A percentile compares a stretch with the other conserved stretches of the same genome.
Evolutionary conservation across 805 yeast species (phyloP).

Genomic region (Candida ponderosae): DNA sequence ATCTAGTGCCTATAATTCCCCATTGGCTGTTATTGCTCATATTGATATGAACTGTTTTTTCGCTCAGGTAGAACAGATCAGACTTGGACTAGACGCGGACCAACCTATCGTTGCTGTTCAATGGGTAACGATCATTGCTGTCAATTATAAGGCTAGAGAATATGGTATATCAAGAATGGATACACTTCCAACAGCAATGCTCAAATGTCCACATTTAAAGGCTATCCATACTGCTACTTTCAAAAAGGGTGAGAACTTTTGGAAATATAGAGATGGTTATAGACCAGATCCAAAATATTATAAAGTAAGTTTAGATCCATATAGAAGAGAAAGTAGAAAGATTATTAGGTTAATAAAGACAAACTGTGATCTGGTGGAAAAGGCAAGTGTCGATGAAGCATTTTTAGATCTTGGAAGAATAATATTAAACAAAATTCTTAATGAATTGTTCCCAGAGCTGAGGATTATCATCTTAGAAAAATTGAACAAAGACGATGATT

Average conservation of each 20-base stretch:
- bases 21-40: constrained; percentile 74
- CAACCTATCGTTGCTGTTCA: constrained; percentile 94
- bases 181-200: constrained; percentile 52
- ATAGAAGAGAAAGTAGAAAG: constrained; percentile 78
- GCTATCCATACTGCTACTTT: constrained; percentile 93
- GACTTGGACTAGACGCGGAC: constrained; percentile 53
- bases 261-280: constrained; percentile 60
- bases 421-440: constrained; percentile 35
- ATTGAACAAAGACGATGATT: constrained; percentile 11
- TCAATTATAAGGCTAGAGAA: constrained; percentile 81
- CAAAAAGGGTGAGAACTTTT: constrained; percentile 73
- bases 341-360: constrained; percentile 57
- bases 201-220: constrained; percentile 69
- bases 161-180: constrained; percentile 81
- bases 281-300: constrained; percentile 56
- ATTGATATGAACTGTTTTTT: constrained; percentile 92
- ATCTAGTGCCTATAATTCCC: constrained; percentile 46
- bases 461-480: constrained; percentile 8
- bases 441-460: constrained; percentile 39
- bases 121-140: constrained; percentile 88
- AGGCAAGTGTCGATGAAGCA: constrained; percentile 94
- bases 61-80: constrained; percentile 85
- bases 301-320: constrained; percentile 88
- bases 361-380: constrained; percentile 67
- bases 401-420: constrained; percentile 76